phyloP scores from a whole-genome alignment of 2,329 filamentous ascomycete genomes.

The Talaromyces atroroseus region DNA sequence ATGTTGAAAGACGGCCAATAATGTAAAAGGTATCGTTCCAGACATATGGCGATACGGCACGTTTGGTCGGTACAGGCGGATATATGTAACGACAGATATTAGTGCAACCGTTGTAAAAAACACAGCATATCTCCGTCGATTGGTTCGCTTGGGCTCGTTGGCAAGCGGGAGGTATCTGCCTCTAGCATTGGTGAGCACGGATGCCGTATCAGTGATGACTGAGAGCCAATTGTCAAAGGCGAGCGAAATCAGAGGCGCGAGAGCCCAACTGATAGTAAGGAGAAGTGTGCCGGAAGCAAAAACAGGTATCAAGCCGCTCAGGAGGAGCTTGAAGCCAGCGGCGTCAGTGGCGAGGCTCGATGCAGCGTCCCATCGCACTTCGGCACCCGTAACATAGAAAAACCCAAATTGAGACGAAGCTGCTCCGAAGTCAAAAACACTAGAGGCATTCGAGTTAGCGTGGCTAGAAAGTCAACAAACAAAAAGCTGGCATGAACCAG shows the following conservation, averaged over 20 bases:
- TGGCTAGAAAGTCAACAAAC: not conserved
- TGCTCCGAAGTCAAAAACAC: slow-evolving; percentile 19
- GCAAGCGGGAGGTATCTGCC: slow-evolving; percentile 14
- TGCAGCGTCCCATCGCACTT: slow-evolving; percentile 28
- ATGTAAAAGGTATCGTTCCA: slow-evolving; percentile 24
- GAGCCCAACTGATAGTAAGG: slow-evolving; percentile 19
- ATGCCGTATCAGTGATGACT: slow-evolving; percentile 16
- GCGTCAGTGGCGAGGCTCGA: slow-evolving; percentile 25
- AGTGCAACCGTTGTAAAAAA: not conserved
- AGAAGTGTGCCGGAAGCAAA: slow-evolving; percentile 18
- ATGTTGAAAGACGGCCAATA: slow-evolving; percentile 19
- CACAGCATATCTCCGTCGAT: not conserved
- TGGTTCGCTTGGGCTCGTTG: slow-evolving; percentile 4
- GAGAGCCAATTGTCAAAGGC: slow-evolving; percentile 21
- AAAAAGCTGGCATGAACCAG: not conserved
- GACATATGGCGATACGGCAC: slow-evolving; percentile 29
- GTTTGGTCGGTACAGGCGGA: slow-evolving; percentile 22
- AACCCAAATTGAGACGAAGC: slow-evolving; percentile 27
- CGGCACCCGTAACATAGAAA: slow-evolving; percentile 27
- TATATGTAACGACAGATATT: not conserved
- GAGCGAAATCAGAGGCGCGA: slow-evolving; percentile 18
- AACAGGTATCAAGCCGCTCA: slow-evolving; percentile 27
- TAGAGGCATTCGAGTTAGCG: slow-evolving; percentile 6
- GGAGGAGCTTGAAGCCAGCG: slow-evolving; percentile 24
- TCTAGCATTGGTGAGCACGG: slow-evolving; percentile 14